phyloP scores from a whole-genome alignment of 352 stramenopile species.

The Phytophthora idaei region DNA sequence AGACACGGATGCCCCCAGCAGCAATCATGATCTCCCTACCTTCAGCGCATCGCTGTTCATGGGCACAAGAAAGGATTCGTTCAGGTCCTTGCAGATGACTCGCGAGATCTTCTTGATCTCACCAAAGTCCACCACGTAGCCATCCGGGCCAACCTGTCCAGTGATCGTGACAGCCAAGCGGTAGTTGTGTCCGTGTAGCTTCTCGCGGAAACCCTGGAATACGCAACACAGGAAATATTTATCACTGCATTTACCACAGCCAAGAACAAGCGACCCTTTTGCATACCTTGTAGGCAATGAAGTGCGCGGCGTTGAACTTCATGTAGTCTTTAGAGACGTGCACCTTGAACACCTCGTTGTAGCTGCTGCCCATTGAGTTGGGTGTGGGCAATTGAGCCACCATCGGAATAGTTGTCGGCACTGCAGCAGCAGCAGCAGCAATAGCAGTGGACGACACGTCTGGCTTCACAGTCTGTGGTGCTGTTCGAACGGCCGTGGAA shows the following conservation, averaged over 20 bases:
- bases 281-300: conserved; percentile 88
- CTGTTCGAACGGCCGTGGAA: conserved; percentile 4
- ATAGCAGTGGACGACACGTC: background rate
- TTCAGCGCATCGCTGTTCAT: conserved; percentile 94
- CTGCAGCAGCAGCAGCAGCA: background rate
- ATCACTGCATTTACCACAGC: background rate
- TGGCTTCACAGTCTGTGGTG: conserved; percentile 1
- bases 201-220: conserved; percentile 94
- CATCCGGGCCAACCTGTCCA: conserved; percentile 88
- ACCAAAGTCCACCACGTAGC: conserved; percentile 98
- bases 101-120: conserved; percentile 96
- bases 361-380: conserved; percentile 37
- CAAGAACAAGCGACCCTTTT: background rate
- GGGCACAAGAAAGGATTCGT: conserved; percentile 97
- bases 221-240: conserved; percentile 7
- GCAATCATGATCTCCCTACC: conserved; percentile 27
- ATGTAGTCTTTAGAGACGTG: conserved; percentile 92
- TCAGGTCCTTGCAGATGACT: conserved; percentile 95
- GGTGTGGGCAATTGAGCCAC: conserved; percentile 12
- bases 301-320: conserved; percentile 92
- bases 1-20: background rate
- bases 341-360: conserved; percentile 87
- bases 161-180: conserved; percentile 91
- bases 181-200: conserved; percentile 98
- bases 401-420: conserved; percentile 8